Base-by-base conservation (phyloP, 352 stramenopile genomes). In the Phytophthora tubulina region DNA sequence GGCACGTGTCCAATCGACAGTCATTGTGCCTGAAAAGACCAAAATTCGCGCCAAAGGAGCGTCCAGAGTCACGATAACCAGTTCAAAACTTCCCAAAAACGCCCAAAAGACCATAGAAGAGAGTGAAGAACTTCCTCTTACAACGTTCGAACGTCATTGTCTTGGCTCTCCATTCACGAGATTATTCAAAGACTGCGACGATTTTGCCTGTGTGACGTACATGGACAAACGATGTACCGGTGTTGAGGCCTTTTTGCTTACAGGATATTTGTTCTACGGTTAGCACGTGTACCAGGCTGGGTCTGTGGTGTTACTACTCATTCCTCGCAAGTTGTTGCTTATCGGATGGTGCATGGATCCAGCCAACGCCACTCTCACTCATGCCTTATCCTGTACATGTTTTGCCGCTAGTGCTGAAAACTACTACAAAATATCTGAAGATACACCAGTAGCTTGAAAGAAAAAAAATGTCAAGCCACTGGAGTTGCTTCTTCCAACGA, bases 81-180 rank as follows among this genome's bases (percentile, higher is more conserved):
- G 8, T 55, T 27, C 21, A 27, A 27, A 27, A 27, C 1, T 27
- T 27, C 21, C 21, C 54, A 5, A 36, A 27, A 35, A 59, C 17
- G n/a, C 11, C 54, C 3, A 32, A 46, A 3, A 30, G 55, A 44
- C 38, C 38, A 44, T 0, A 44, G 38, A 44, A 63, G 7, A 4
- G 59, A 15, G 32, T 31, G 45, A 36, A 46, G 3, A 31, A 52
- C 48, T 49, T 4, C 50, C 45, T 3, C 30, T 73, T 8, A 69
- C 66, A 13, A 69, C 57, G 1, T 73, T 73, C 44, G 66, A 73
- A 41, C 38, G 68, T 27, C 42, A 73, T n/a, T 73, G 66, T 53
- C 51, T 73, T 7, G 58, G 58, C 3, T 63, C 58, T 3, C 58
- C 51, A 6, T 73, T 73, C 66, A 63, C 58, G 21, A 63, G 31